A percentile compares a stretch with the other conserved stretches of the same genome.
Conservation (phyloP, 2,329 filamentous ascomycete species). For the Eutypa lata region DNA sequence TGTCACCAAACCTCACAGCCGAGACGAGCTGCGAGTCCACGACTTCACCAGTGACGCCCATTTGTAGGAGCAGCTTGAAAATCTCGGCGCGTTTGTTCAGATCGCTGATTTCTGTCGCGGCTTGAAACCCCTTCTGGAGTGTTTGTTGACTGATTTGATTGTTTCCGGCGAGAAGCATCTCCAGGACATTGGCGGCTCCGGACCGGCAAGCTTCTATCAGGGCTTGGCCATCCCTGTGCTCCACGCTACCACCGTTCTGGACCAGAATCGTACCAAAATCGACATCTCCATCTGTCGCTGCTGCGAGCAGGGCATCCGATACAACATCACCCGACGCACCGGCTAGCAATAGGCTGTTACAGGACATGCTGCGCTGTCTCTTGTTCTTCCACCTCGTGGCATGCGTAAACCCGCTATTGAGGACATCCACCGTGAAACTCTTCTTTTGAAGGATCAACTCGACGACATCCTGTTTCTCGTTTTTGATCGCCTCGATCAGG, state of each 20-base stretch:
- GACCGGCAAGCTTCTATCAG: constrained; percentile 52
- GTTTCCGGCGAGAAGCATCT: constrained; percentile 45
- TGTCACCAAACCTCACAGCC: constrained; percentile 48
- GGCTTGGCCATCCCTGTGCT: constrained; percentile 50
- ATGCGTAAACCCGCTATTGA: constrained; percentile 41
- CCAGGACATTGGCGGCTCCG: constrained; percentile 47
- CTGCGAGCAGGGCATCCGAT: constrained; percentile 48
- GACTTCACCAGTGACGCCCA: constrained; percentile 47
- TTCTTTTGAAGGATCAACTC: constrained; percentile 41
- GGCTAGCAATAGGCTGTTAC: constrained; percentile 41
- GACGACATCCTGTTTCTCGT: constrained; percentile 43
- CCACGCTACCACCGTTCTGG: constrained; percentile 48
- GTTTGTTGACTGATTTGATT: constrained; percentile 37
- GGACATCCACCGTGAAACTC: constrained; percentile 34
- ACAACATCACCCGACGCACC: constrained; percentile 44
- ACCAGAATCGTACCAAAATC: constrained; percentile 49
- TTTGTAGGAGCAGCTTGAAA: constrained; percentile 48
- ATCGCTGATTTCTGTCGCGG: constrained; percentile 50
- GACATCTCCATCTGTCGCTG: constrained; percentile 51
- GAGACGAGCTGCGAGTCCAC: constrained; percentile 52
- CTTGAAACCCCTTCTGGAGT: constrained; percentile 51
- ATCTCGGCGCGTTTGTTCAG: constrained; percentile 46
- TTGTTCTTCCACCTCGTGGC: constrained; percentile 41
- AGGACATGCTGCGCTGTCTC: constrained; percentile 39
- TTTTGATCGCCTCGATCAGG: constrained; percentile 42